phyloP scores from a whole-genome alignment of 1,284 basidiomycete species.

The Ganoderma multipileum region DNA sequence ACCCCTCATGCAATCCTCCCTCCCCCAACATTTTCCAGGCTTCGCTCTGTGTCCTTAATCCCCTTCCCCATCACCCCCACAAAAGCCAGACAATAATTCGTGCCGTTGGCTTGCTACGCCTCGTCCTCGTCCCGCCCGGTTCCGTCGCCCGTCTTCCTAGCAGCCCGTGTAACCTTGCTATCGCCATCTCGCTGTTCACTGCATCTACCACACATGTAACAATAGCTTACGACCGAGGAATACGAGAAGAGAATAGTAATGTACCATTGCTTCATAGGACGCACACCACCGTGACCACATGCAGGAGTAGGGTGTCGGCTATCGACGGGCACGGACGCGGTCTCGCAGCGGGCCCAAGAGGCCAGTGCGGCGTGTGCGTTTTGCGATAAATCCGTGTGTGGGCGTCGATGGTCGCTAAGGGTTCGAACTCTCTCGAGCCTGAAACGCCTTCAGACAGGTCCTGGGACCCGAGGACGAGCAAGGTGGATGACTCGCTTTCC shows the following conservation, averaged over 20 bases:
- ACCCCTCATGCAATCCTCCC: slow-evolving; percentile 13
- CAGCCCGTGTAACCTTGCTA: slow-evolving; percentile 40
- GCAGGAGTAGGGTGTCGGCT: neutral
- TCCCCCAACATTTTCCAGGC: neutral
- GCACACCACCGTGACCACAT: neutral
- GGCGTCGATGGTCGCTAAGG: slow-evolving; percentile 4
- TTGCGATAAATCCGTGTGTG: neutral
- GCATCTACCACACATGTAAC: slow-evolving; percentile 44
- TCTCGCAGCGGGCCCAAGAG: neutral
- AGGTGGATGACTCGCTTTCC: neutral
- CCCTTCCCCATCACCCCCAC: neutral
- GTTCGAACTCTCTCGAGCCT: neutral
- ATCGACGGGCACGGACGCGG: neutral
- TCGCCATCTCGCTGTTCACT: slow-evolving; percentile 41
- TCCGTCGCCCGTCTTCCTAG: slow-evolving; percentile 24
- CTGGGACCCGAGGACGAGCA: neutral
- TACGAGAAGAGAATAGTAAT: slow-evolving; percentile 33
- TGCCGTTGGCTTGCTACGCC: slow-evolving; percentile 13
- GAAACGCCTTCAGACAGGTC: neutral
- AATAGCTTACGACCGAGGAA: slow-evolving; percentile 42
- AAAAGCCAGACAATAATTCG: slow-evolving; percentile 3
- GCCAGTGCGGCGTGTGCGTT: neutral
- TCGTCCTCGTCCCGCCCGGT: slow-evolving; percentile 28
- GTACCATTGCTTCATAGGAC: slow-evolving; percentile 25
- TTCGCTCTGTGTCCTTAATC: neutral